Base-by-base conservation (phyloP, 2,329 filamentous ascomycete species). In the Stachybotrys echinatus region DNA sequence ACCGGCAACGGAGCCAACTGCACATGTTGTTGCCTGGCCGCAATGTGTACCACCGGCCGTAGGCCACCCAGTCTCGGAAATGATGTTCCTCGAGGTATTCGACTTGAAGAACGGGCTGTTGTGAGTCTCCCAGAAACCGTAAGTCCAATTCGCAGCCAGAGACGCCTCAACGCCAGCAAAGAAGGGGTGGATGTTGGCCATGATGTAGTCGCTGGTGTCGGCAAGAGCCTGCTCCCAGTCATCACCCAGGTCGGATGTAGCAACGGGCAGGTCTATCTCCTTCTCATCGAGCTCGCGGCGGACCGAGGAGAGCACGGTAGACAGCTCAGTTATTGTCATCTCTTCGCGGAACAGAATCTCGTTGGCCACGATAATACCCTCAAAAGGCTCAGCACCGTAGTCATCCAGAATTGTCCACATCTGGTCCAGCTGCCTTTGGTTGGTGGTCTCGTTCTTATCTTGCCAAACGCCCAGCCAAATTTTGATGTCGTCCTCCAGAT, bases 181-280 rank as follows among this genome's bases (percentile, higher is more conserved):
- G 77, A 97, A 96, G 0, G 94, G 92, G 65, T 97, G 94, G 49
- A 97, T 89, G 64, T 97, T 97, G 58, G 89, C 87, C 92, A 97
- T 96, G 68, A 97, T 84, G 61, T 89, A 85, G 67, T 97, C 92
- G 40, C 89, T 88, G 47, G 83, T 76, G 4, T 71, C 59, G 0
- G 87, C 88, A 18, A 97, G 80, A 2, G 76, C 74, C 0, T 76
- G 62, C 3, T 83, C 86, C 92, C 92, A 97, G 61, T 92, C 87
- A 61, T 94, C 86, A 22, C 92, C 92, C 0, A 97, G 77, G 65
- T 97, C 92, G 0, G 88, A 91, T 0, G 90, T 95, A 1, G 91
- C 89, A 12, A 97, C 82, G 0, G 88, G 88, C 10, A 97, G 74
- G 45, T 82, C 71, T 58, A 92, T 80, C 18, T 77, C 76, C 61